Evolutionary conservation across 495 filamentous ascomycete species (phyloP), one percentile per base, ranked within the genome.

Genomic region (Lichina pygmaea): DNA sequence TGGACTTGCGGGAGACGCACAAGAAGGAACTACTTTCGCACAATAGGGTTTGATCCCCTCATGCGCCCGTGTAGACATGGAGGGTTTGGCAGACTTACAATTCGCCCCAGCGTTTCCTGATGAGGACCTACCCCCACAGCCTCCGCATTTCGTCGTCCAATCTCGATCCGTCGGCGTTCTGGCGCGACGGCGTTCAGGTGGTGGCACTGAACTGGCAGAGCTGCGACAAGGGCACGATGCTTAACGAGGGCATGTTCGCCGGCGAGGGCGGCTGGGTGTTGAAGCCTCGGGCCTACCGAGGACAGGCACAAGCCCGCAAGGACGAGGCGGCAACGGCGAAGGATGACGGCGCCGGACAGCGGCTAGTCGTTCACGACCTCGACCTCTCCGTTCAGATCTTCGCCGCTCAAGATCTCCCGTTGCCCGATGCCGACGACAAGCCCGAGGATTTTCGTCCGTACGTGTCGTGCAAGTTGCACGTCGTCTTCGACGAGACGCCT

Each of bases 181-280:
- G 86, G 86, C 65, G 80, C 3, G 75, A 80, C 48, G 86, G 86
- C 8, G 79, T 89, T 5, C 86, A 95, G 60, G 75, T 93, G 41
- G 83, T 91, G 0, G 86, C 86, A 2, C 65, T 94, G 38, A 95
- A 94, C 59, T 95, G 86, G 86, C 86, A 95, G 53, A 77, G 75
- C 46, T 73, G 74, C 54, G 86, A 94, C 54, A 75, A 77, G 47
- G 86, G 82, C 10, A 91, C 83, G 78, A 94, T 94, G 86, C 69
- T 93, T 1, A 93, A 93, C 54, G 73, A 84, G 53, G 86, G 72
- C 47, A 86, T 94, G 83, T 95, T 95, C 55, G 66, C 68, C 5
- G 77, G 75, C 9, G 77, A 77, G 2, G 65, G 63, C 6, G 86
- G 86, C 13, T 95, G 82, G 66, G 74, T 89, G 1, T 65, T 89